A percentile compares a stretch with the other conserved stretches of the same genome.
Evolutionary conservation across 129 eudicot species (phyloP).

Genomic region (Solidago caesia): DNA sequence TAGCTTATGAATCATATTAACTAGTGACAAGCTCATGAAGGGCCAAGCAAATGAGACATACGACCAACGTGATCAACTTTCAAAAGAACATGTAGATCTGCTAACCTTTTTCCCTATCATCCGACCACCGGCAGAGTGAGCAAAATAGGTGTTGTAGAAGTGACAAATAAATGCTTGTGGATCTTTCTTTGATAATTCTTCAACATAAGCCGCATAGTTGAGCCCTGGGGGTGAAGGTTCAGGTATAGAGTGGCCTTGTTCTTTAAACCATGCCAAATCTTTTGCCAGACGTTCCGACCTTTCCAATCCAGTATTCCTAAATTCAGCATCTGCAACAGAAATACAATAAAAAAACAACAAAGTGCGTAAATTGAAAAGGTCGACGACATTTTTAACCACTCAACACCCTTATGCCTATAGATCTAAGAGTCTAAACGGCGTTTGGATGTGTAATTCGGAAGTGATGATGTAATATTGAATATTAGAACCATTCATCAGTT

Average conservation of each 20-base stretch:
- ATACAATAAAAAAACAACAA: neutral
- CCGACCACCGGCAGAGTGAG: conserved; percentile 93
- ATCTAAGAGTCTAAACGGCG: neutral
- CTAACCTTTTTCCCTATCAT: conserved; percentile 96
- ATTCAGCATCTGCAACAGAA: conserved; percentile 68
- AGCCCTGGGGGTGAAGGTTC: conserved; percentile 86
- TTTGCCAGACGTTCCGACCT: conserved; percentile 64
- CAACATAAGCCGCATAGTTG: conserved; percentile 48
- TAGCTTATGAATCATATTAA: too few species aligned
- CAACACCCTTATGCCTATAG: neutral
- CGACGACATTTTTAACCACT: neutral
- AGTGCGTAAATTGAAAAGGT: neutral
- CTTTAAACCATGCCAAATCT: conserved; percentile 89
- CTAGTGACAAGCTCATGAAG: too few species aligned
- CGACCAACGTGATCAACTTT: neutral
- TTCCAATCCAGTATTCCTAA: conserved; percentile 89
- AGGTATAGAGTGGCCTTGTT: conserved; percentile 80
- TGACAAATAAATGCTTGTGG: conserved; percentile 97
- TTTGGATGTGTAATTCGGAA: neutral
- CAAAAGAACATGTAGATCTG: neutral
- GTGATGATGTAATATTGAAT: neutral
- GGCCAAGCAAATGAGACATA: too few species aligned
- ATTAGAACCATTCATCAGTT: too few species aligned
- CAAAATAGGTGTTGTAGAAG: conserved; percentile 89
- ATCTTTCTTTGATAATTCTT: conserved; percentile 78